phyloP scores from a whole-genome alignment of 305 asterid species.

The Fraxinus floribunda region DNA sequence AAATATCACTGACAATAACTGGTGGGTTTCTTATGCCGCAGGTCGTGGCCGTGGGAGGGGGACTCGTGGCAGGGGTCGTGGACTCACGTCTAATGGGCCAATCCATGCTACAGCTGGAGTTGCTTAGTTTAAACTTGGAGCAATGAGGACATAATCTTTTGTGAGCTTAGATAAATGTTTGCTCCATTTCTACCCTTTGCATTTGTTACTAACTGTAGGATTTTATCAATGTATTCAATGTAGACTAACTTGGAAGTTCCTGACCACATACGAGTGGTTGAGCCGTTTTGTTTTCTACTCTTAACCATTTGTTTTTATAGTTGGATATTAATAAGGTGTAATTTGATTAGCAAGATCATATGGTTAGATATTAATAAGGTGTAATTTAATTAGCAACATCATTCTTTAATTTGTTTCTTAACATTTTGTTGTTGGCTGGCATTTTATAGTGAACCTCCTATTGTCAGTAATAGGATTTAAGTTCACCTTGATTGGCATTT shows the following conservation, averaged over 20 bases:
- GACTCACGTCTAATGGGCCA: conserved; percentile 38
- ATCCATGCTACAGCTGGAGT: conserved; percentile 25
- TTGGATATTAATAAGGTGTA: conserved; percentile 31
- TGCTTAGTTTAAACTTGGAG: conserved; percentile 20
- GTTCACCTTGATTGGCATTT: not conserved
- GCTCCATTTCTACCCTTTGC: conserved; percentile 30
- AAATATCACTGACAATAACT: not conserved
- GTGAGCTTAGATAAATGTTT: conserved; percentile 24
- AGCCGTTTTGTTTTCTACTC: conserved; percentile 38
- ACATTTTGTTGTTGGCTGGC: not conserved
- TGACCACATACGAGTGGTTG: conserved; percentile 40
- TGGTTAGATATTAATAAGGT: conserved; percentile 26
- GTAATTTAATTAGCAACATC: conserved; percentile 31
- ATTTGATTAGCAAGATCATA: conserved; percentile 35
- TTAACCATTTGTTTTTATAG: conserved; percentile 19
- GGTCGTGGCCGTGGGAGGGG: conserved; percentile 57
- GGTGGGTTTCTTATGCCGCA: conserved; percentile 21
- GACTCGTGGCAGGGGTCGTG: conserved; percentile 49
- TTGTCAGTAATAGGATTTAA: not conserved
- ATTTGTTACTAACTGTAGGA: conserved; percentile 34
- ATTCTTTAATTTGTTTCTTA: conserved; percentile 24
- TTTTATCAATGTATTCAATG: conserved; percentile 27
- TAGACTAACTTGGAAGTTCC: conserved; percentile 26
- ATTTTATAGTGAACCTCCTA: not conserved
- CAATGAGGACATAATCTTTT: conserved; percentile 10